Base-by-base conservation (phyloP, 1,284 basidiomycete genomes). In the Trichosporon inkin region DNA sequence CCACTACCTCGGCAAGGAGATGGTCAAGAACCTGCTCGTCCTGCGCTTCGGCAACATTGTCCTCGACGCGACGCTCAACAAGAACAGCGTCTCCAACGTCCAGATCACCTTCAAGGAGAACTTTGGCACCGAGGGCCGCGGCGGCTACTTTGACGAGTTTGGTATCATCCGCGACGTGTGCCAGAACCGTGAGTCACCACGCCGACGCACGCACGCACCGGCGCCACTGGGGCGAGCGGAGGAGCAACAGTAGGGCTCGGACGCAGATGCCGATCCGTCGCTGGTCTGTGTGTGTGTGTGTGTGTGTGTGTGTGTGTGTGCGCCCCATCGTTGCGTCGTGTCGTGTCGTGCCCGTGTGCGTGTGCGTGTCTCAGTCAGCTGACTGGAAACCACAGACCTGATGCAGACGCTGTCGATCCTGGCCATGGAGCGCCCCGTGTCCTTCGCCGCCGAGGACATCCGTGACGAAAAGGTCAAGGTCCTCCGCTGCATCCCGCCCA, bases 61-160 rank as follows among this genome's bases (percentile, higher is more conserved):
- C 32, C 80, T 96, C 79, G 86, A 86, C 65, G 85, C 89, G 28
- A 84, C 85, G 24, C 94, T 93, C 89, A 92, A 96, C 81, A 95
- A 90, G 80, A 91, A 92, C 78, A 89, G 86, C 61, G 89, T 97
- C 80, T 87, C 85, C 79, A 97, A 92, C 75, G 90, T 97, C 39
- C 94, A 97, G 79, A 95, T 97, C 80, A 95, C 92, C 10, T 96
- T 97, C 86, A 97, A 97, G 82, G 94, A 97, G 80, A 90, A 92
- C 10, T 95, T 97, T 74, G 93, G 93, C 39, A 97, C 93, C 53
- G 93, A 97, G 78, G 93, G 93, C 39, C 89, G 93, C 69, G 93
- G 93, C 38, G 93, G 94, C 24, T 97, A 97, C 84, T 97, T 97
- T 82, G 93, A 97, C 79, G 93, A 96, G 80, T 97, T 96, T 80